Percentiles rank a stretch among this genome's conserved stretches.
Conservation (phyloP, 2,329 filamentous ascomycete genomes). For the Botrytis deweyae region DNA sequence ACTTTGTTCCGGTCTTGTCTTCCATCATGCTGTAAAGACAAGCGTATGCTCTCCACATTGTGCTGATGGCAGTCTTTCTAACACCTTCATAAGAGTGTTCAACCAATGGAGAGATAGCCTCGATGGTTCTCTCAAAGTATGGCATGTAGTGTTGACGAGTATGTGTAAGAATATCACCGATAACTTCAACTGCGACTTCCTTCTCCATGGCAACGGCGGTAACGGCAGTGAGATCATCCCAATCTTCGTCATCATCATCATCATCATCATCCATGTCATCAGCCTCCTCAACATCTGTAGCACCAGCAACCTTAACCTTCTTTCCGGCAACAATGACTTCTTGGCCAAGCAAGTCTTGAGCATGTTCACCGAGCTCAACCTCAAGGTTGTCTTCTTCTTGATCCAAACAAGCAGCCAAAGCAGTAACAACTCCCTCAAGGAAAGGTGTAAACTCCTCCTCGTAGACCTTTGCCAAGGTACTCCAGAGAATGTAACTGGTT, state of each 20-base stretch:
- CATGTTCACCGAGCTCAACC: constrained; percentile 71
- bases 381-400: constrained; percentile 84
- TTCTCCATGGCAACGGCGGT: constrained; percentile 93
- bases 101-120: constrained; percentile 74
- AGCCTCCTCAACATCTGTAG: constrained; percentile 58
- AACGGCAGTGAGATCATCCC: constrained; percentile 79
- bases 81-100: constrained; percentile 93
- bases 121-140: constrained; percentile 86
- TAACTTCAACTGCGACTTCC: constrained; percentile 92
- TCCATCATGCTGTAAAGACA: constrained; percentile 88
- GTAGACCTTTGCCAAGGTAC: constrained; percentile 90
- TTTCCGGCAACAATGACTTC: constrained; percentile 78
- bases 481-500: constrained; percentile 97
- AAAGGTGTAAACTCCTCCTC: constrained; percentile 78
- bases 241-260: constrained; percentile 78
- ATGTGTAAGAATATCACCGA: constrained; percentile 88
- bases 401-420: constrained; percentile 80
- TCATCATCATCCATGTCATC: constrained; percentile 65
- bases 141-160: constrained; percentile 77
- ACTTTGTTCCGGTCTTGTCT: constrained; percentile 75
- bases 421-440: constrained; percentile 73
- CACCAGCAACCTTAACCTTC: constrained; percentile 76
- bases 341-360: constrained; percentile 70
- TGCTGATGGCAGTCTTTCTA: constrained; percentile 86
- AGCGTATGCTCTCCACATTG: constrained; percentile 89